Base-by-base conservation (phyloP, 306 rosid genomes). In the Vicia villosa region DNA sequence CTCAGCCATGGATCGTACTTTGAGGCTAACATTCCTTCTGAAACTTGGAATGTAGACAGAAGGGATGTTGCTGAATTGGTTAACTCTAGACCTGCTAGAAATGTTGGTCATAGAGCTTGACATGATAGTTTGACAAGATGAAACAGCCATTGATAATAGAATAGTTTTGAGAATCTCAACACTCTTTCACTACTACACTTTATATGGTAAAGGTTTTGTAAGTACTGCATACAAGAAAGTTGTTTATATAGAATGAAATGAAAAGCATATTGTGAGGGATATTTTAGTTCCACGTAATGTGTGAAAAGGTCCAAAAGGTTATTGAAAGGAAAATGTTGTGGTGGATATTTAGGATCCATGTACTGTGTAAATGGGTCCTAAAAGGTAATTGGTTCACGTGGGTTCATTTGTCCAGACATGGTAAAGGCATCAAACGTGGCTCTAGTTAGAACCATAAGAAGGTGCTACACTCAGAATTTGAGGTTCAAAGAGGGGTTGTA, bases 261-360 rank as follows among this genome's bases (percentile, higher is more conserved):
- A 16, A 38, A 66, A 63, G 80, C 6, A 50, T 38, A 64, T n/a
- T 10, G 64, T 47, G 72, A 84, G 73, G 82, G 88, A 49, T 68
- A 79, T 74, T 72, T n/a, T n/a, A n/a, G n/a, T n/a, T n/a, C n/a
- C n/a, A n/a, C n/a, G n/a, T n/a, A n/a, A n/a, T n/a, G n/a, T n/a
- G n/a, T n/a, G n/a, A n/a, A n/a, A n/a, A n/a, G 63, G 28, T 22
- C 71, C 52, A 11, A 37, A 37, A 37, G 14, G 45, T 41, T 41
- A 67, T 70, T 70, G 80, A 55, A 58, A 47, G 66, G 17, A 14
- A 66, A 63, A 76, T 3, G 56, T 14, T 10, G 63, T 52, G 74
- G 88, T 76, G 83, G 86, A 59, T 79, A 74, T 74, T 79, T 77
- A 0, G 74, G 77, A 26, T 68, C 81, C 86, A 76, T 81, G 83